Percentiles rank a stretch among this genome's conserved stretches.
Conservation (phyloP, 331 rosid species). For the Quercus tomentella region DNA sequence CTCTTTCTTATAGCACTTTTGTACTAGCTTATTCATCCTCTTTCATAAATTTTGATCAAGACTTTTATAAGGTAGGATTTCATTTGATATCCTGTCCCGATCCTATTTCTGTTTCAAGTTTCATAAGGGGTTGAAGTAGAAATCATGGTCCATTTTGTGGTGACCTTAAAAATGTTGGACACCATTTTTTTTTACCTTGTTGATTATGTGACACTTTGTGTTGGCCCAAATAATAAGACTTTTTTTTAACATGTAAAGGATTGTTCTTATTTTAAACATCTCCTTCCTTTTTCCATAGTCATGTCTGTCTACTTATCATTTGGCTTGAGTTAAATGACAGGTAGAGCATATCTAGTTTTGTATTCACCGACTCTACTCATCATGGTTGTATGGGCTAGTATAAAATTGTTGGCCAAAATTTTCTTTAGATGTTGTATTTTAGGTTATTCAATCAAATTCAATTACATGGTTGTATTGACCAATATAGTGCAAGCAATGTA, state of each 20-base stretch:
- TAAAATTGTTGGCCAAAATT: too few species aligned
- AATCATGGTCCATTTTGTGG: background rate
- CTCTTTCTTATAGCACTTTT: background rate
- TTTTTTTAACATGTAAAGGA: too few species aligned
- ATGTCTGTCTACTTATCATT: background rate
- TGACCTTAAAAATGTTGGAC: background rate
- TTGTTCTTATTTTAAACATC: background rate
- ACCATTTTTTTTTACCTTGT: too few species aligned
- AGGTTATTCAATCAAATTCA: too few species aligned
- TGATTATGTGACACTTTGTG: too few species aligned
- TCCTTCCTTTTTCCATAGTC: background rate
- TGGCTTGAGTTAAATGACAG: background rate
- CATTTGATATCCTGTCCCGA: background rate
- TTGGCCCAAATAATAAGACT: too few species aligned
- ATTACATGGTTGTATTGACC: too few species aligned
- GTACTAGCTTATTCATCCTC: background rate
- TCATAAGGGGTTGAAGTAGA: background rate
- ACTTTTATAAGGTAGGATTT: background rate
- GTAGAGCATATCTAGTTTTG: background rate
- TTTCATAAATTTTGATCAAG: background rate
- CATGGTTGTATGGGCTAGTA: too few species aligned
- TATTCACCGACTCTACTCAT: too few species aligned
- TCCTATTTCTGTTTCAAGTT: background rate
- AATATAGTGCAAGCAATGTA: too few species aligned
- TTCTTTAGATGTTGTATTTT: too few species aligned